Evolutionary conservation across 1,284 basidiomycete genomes (phyloP), one percentile per base, ranked within the genome.

Genomic region (Trichosporon faecale): DNA sequence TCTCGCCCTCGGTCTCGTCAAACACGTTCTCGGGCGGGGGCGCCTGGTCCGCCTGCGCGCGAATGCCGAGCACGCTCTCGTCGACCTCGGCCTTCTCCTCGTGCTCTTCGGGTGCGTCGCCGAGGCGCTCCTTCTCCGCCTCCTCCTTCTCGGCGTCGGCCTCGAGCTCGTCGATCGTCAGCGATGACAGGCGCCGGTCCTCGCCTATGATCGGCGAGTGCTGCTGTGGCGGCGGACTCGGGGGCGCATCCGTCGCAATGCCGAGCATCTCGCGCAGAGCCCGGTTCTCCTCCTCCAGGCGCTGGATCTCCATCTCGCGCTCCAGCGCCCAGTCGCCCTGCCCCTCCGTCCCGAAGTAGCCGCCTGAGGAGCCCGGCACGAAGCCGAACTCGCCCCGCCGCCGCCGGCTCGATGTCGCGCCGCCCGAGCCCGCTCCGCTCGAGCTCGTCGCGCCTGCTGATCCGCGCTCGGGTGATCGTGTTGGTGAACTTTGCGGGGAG

Each of bases 221-320:
- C 6, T 73, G 73, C 6, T 68, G 68, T 14, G 67, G 67, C 1
- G 67, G 57, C 4, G 70, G 72, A 16, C 44, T 67, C 1, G 71
- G 57, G 1, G 73, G 68, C 0, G 71, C 73, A 40, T 81, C 79
- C 37, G 79, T 73, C 2, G 81, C 77, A 74, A 95, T 92, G 11
- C 88, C 89, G 44, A 96, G 84, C 80, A 90, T 82, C 76, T 87
- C 86, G 68, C 95, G 86, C 66, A 98, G 85, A 69, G 89, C 86
- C 57, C 88, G 87, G 78, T 98, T 98, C 84, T 96, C 95, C 68
- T 85, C 85, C 79, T 91, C 89, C 44, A 98, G 84, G 46, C 93
- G 87, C 40, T 87, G 78, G 70, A 95, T 91, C 84, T 96, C 93
- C 75, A 85, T 85, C 80, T 96, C 94, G 70, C 94, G 87, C 80